Percentiles rank a stretch among this genome's conserved stretches.
Evolutionary conservation across 352 stramenopile species (phyloP).

Genomic region (Phytophthora nicotianae): DNA sequence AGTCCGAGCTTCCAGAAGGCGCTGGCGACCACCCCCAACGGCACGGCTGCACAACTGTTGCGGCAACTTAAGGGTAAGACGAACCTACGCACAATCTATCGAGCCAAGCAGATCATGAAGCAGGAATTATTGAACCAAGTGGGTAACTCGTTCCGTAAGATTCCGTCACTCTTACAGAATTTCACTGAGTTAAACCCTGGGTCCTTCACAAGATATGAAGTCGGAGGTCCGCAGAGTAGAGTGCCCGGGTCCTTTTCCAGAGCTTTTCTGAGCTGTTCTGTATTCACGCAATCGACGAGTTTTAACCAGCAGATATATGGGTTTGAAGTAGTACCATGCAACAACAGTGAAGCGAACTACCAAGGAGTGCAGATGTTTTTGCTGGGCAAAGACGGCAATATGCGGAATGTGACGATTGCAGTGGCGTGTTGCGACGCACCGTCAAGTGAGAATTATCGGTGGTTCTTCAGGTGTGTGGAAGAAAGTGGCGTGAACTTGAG

Average conservation of each 20-base stretch:
- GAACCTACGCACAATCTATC: constrained; percentile 64
- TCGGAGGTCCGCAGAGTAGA: constrained; percentile 22
- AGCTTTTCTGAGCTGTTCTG: constrained; percentile 51
- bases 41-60: constrained; percentile 43
- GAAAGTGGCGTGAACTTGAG: constrained; percentile 47
- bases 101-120: constrained; percentile 56
- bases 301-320: constrained; percentile 66
- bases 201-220: constrained; percentile 38
- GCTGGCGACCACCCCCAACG: constrained; percentile 35
- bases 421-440: constrained; percentile 44
- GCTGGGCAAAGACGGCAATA: constrained; percentile 60
- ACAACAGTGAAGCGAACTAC: constrained; percentile 40
- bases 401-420: constrained; percentile 45
- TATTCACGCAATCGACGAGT: constrained; percentile 44
- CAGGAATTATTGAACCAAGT: constrained; percentile 37
- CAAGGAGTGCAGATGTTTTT: constrained; percentile 55
- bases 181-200: constrained; percentile 48
- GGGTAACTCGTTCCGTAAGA: constrained; percentile 43
- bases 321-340: constrained; percentile 43
- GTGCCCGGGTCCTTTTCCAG: constrained; percentile 40
- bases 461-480: constrained; percentile 56
- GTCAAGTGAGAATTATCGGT: constrained; percentile 50
- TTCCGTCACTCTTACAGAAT: constrained; percentile 44
- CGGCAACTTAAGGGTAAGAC: constrained; percentile 40
- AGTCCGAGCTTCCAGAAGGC: constrained; percentile 50